These are phyloP conservation scores for Petunia secreta DNA, from an alignment of 257 asterid genomes.

Conservation along the genomic window DNA sequence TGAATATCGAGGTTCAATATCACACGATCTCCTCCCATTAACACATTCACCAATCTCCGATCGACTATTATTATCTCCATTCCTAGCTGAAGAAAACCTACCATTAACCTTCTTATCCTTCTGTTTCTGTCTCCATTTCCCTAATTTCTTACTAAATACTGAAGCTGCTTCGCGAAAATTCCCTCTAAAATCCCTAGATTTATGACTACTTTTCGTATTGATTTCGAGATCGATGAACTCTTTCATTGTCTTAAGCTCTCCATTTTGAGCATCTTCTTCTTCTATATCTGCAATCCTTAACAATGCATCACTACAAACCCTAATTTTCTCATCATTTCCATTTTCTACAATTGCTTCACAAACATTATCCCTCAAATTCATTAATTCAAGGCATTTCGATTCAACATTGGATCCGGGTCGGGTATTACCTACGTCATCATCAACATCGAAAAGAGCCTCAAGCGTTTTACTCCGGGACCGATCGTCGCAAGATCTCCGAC, in stretches of 20 bases:
- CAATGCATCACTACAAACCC: constrained; percentile 40
- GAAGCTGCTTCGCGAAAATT: constrained; percentile 76
- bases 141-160: constrained; percentile 76
- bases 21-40: constrained; percentile 72
- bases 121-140: constrained; percentile 73
- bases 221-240: constrained; percentile 89
- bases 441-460: constrained; percentile 60
- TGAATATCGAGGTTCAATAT: constrained; percentile 63
- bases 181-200: constrained; percentile 64
- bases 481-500: constrained; percentile 88
- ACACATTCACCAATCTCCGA: constrained; percentile 46
- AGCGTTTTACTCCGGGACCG: constrained; percentile 53
- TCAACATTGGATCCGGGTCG: constrained; percentile 54
- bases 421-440: constrained; percentile 57
- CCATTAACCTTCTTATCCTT: constrained; percentile 48
- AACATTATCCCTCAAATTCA: constrained; percentile 50
- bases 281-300: constrained; percentile 36
- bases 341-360: constrained; percentile 36
- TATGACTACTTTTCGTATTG: constrained; percentile 48
- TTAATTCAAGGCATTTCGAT: constrained; percentile 64
- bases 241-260: constrained; percentile 85
- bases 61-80: constrained; percentile 31
- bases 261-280: constrained; percentile 50
- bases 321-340: constrained; percentile 34
- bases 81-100: constrained; percentile 26